Evolutionary conservation across 2,329 filamentous ascomycete species (phyloP).

Genomic region (Penicillium sp.): DNA sequence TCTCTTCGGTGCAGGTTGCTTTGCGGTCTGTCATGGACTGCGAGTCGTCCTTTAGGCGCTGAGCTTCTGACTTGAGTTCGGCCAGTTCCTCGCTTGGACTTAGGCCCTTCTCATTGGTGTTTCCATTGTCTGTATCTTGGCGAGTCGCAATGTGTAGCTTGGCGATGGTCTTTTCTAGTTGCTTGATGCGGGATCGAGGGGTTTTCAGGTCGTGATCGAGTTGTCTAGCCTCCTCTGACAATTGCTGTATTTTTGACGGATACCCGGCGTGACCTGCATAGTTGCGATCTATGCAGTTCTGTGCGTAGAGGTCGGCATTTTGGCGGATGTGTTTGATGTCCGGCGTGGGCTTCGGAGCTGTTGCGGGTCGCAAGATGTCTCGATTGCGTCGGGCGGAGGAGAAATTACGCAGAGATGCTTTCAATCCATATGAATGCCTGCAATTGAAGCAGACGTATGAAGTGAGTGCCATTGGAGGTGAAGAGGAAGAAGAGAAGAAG

Average conservation of each 20-base stretch:
- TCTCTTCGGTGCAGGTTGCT: conserved; percentile 53
- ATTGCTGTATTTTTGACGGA: conserved; percentile 52
- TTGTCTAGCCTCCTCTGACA: conserved; percentile 37
- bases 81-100: conserved; percentile 23
- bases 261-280: conserved; percentile 59
- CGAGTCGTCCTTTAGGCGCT: conserved; percentile 38
- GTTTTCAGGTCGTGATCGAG: conserved; percentile 42
- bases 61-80: conserved; percentile 38
- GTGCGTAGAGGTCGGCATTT: conserved; percentile 73
- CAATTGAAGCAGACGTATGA: conserved; percentile 38
- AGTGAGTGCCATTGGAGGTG: conserved; percentile 24
- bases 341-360: conserved; percentile 73
- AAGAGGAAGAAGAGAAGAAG: conserved; percentile 8
- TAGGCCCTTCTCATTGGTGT: background rate
- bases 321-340: conserved; percentile 89
- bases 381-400: conserved; percentile 20
- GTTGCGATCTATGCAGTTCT: conserved; percentile 83
- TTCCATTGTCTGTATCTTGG: conserved; percentile 14
- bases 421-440: conserved; percentile 21
- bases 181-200: conserved; percentile 45
- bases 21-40: conserved; percentile 33
- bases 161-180: conserved; percentile 44
- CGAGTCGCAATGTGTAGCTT: conserved; percentile 30
- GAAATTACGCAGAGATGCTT: conserved; percentile 20
- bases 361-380: conserved; percentile 56